A percentile compares a stretch with the other conserved stretches of the same genome.
phyloP scores from a whole-genome alignment of 495 filamentous ascomycete species.

The Talaromyces adpressus region DNA sequence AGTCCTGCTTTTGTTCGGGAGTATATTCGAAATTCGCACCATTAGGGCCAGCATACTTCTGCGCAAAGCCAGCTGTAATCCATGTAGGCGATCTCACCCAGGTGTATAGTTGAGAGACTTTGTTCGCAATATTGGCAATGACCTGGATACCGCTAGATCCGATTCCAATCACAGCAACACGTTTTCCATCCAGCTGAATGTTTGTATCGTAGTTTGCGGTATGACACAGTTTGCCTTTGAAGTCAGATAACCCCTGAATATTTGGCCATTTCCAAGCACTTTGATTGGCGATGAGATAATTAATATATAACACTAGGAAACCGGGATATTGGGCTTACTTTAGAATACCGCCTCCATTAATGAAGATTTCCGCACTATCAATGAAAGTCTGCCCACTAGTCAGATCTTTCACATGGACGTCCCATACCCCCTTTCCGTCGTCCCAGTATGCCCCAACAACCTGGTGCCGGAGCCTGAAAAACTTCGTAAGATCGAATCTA shows the following conservation, averaged over 20 bases:
- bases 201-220: constrained; percentile 36
- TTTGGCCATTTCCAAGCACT: constrained; percentile 37
- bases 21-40: constrained; percentile 12
- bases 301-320: not conserved
- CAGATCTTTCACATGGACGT: constrained; percentile 1
- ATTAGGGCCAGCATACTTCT: constrained; percentile 11
- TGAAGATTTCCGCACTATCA: constrained; percentile 27
- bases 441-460: constrained; percentile 14
- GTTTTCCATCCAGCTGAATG: constrained; percentile 33
- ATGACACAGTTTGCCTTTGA: constrained; percentile 40
- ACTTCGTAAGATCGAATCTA: constrained; percentile 12
- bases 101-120: constrained; percentile 11
- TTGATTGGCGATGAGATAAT: constrained; percentile 14
- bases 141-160: constrained; percentile 4
- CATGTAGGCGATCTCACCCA: constrained; percentile 13
- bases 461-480: constrained; percentile 9
- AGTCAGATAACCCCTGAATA: constrained; percentile 37
- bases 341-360: constrained; percentile 42
- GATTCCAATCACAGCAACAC: constrained; percentile 36
- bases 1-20: constrained; percentile 1
- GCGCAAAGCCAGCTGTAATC: constrained; percentile 13
- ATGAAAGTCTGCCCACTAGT: not conserved
- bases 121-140: constrained; percentile 1
- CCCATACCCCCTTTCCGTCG: constrained; percentile 24
- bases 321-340: constrained; percentile 19